phyloP scores from a whole-genome alignment of 2,329 filamentous ascomycete genomes.

The Shiraia bambusicola region DNA sequence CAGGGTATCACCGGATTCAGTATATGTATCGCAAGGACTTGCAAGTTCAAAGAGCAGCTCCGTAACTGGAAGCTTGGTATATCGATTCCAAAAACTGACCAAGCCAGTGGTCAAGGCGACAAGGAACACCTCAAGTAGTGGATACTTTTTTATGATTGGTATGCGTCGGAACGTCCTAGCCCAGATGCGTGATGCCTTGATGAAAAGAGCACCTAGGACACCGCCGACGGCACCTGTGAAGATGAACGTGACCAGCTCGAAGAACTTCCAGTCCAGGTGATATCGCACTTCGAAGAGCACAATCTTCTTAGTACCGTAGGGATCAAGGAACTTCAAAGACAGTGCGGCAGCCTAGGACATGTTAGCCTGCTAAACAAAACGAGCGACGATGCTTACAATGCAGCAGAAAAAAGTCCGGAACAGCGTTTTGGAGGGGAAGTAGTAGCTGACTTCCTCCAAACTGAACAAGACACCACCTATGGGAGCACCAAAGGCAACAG shows the following conservation, averaged over 20 bases:
- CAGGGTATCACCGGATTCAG: slow-evolving; percentile 68
- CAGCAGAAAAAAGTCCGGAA: slow-evolving; percentile 99
- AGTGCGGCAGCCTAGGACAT: slow-evolving; percentile 65
- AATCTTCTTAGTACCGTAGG: slow-evolving; percentile 94
- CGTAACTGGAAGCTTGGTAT: slow-evolving; percentile 85
- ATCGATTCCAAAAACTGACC: slow-evolving; percentile 88
- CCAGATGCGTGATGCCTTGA: slow-evolving; percentile 92
- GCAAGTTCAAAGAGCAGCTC: slow-evolving; percentile 89
- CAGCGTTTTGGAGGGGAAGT: slow-evolving; percentile 94
- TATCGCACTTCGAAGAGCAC: slow-evolving; percentile 96
- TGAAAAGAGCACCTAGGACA: slow-evolving; percentile 84
- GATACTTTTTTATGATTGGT: slow-evolving; percentile 74
- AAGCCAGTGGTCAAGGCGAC: slow-evolving; percentile 84
- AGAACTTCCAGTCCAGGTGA: slow-evolving; percentile 86
- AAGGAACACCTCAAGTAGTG: slow-evolving; percentile 82
- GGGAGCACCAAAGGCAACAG: slow-evolving; percentile 91
- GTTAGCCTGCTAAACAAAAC: slow-evolving; percentile 12
- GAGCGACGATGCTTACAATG: slow-evolving; percentile 59
- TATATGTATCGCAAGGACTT: slow-evolving; percentile 77
- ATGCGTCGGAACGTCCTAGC: slow-evolving; percentile 85
- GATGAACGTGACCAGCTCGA: slow-evolving; percentile 83
- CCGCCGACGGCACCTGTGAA: slow-evolving; percentile 85
- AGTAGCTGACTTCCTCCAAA: slow-evolving; percentile 93
- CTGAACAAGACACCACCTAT: slow-evolving; percentile 89
- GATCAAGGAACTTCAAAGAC: slow-evolving; percentile 91